Evolutionary conservation across 2,329 filamentous ascomycete genomes (phyloP).

Genomic region (Cylindrodendrum hubeiense): DNA sequence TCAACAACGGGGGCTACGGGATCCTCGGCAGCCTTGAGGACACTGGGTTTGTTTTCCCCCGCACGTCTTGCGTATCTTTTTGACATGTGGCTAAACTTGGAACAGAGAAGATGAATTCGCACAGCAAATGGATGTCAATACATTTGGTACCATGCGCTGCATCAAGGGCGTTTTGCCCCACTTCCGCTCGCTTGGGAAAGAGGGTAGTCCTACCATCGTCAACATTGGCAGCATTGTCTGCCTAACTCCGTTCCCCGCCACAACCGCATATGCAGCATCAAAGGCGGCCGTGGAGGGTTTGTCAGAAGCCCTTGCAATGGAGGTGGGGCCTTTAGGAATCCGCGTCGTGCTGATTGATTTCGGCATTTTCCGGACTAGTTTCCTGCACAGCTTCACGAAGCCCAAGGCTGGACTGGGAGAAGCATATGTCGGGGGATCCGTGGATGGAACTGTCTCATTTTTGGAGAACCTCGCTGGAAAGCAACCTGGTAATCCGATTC

Average conservation of each 20-base stretch:
- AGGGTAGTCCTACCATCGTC: neutral
- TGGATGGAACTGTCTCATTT: neutral
- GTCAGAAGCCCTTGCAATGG: neutral
- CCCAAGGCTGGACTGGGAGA: neutral
- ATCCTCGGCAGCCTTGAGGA: neutral
- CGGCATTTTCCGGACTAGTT: neutral
- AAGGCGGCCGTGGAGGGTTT: neutral
- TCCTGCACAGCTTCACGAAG: neutral
- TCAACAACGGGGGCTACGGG: conserved; percentile 1
- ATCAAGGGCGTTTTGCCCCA: neutral
- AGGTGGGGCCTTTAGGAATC: neutral
- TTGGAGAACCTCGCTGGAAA: neutral
- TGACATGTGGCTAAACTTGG: neutral
- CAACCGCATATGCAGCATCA: neutral
- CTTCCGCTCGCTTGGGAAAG: neutral
- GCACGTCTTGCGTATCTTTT: neutral
- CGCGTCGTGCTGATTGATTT: neutral
- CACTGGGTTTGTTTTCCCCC: neutral
- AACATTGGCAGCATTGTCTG: neutral
- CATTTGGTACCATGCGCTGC: neutral
- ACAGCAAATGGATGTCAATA: neutral
- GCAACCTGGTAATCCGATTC: neutral
- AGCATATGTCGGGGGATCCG: neutral
- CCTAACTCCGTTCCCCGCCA: neutral
- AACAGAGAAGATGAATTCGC: neutral